phyloP scores from a whole-genome alignment of 768 basidiomycete genomes.

The Gymnopilus junonius region DNA sequence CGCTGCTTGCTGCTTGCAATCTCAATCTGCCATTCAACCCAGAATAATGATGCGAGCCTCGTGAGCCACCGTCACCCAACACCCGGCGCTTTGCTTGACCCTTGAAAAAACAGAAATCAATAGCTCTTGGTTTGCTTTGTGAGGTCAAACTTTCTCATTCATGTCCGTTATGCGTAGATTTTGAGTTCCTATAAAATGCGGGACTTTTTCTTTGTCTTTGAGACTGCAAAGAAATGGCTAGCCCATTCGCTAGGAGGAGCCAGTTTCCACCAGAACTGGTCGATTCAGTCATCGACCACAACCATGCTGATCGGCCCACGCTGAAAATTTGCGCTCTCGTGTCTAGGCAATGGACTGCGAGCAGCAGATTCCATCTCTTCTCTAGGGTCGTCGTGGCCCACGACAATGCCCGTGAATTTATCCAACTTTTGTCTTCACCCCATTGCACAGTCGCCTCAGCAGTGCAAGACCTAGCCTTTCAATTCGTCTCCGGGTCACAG shows the following conservation, averaged over 20 bases:
- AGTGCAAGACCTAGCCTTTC: conserved; percentile 12
- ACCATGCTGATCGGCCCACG: conserved; percentile 24
- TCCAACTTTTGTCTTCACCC: conserved; percentile 17
- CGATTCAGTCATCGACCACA: conserved; percentile 30
- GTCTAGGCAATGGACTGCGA: conserved; percentile 26
- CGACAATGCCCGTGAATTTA: conserved; percentile 20
- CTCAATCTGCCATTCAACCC: conserved; percentile 20
- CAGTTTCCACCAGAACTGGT: conserved; percentile 32
- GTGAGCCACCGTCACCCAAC: conserved; percentile 4
- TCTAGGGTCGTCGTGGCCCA: conserved; percentile 14
- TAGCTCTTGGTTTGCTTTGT: conserved; percentile 1
- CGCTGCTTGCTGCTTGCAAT: conserved; percentile 16
- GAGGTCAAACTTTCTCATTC: conserved; percentile 10
- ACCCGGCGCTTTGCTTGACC: conserved; percentile 18
- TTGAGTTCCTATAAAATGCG: conserved; percentile 4
- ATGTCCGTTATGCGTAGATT: background rate
- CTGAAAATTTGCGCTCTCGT: conserved; percentile 31
- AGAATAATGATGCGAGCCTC: conserved; percentile 18
- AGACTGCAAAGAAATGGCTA: conserved; percentile 9
- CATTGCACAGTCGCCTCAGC: conserved; percentile 20
- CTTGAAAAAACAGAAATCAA: conserved; percentile 22
- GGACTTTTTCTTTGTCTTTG: background rate
- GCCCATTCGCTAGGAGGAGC: background rate
- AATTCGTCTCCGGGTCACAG: conserved; percentile 22
- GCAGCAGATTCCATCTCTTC: conserved; percentile 30